These are phyloP conservation scores for Mrakia gelida DNA, from an alignment of 768 basidiomycete species.

Conservation along the genomic window DNA sequence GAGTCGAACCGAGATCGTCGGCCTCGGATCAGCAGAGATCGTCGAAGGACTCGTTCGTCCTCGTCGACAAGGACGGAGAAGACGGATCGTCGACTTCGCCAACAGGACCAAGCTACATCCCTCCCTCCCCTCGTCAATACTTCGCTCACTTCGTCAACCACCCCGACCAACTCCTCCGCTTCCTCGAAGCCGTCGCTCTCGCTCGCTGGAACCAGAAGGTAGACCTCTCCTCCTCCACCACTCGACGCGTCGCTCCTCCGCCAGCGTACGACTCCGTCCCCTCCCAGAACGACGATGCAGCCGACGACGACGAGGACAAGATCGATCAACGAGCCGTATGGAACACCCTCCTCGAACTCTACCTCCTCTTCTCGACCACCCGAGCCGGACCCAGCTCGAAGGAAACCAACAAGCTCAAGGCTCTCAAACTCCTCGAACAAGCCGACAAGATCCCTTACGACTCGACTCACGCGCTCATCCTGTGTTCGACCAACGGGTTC, in stretches of 20 bases:
- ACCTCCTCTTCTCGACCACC: conserved; percentile 52
- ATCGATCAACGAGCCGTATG: conserved; percentile 77
- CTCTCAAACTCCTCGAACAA: conserved; percentile 62
- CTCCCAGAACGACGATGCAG: conserved; percentile 13
- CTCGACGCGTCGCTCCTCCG: conserved; percentile 29
- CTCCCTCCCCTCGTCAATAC: conserved; percentile 75
- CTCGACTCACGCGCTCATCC: conserved; percentile 83
- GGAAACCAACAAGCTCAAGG: conserved; percentile 56
- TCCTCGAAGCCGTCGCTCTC: conserved; percentile 79
- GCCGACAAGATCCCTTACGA: conserved; percentile 63
- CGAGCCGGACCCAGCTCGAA: neutral
- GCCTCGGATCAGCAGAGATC: neutral
- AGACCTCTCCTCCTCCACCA: conserved; percentile 9
- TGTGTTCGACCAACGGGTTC: conserved; percentile 80
- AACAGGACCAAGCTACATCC: conserved; percentile 34
- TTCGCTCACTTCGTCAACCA: conserved; percentile 95
- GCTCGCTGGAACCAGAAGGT: conserved; percentile 75
- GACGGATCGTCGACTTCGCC: neutral
- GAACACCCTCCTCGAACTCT: conserved; percentile 93
- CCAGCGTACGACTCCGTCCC: neutral
- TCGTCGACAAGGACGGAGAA: neutral
- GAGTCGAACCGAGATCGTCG: neutral
- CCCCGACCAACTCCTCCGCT: conserved; percentile 71
- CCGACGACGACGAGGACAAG: conserved; percentile 52
- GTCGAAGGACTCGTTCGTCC: conserved; percentile 5